phyloP scores from a whole-genome alignment of 768 basidiomycete species.

The Gloeostereum incarnatum region DNA sequence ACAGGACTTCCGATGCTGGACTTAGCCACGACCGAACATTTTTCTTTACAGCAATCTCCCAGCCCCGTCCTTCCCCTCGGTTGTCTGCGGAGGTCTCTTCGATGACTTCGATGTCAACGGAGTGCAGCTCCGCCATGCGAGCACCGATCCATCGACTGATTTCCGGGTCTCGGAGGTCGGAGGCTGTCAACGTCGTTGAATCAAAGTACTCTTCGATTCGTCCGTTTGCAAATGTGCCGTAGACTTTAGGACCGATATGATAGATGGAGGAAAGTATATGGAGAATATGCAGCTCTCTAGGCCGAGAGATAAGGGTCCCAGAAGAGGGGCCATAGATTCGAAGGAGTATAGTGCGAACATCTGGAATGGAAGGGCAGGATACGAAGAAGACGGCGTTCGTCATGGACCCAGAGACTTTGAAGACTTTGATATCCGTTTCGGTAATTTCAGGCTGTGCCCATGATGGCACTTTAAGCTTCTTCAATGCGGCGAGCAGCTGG shows the following conservation, averaged over 20 bases:
- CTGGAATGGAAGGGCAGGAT: constrained; percentile 49
- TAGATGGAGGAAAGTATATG: constrained; percentile 86
- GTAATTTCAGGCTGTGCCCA: constrained; percentile 46
- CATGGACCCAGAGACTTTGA: constrained; percentile 82
- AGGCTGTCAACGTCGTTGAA: constrained; percentile 67
- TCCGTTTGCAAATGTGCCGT: constrained; percentile 94
- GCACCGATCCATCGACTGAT: constrained; percentile 85
- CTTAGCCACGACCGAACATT: constrained; percentile 68
- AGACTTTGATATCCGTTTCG: constrained; percentile 45
- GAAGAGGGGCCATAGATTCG: constrained; percentile 91
- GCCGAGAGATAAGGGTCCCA: constrained; percentile 77
- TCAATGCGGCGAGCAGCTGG: constrained; percentile 47
- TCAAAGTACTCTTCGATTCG: constrained; percentile 95
- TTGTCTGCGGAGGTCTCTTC: constrained; percentile 30
- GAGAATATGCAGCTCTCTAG: constrained; percentile 78
- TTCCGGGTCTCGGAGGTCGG: constrained; percentile 67
- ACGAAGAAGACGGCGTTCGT: constrained; percentile 98
- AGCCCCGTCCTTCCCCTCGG: constrained; percentile 32
- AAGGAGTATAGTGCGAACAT: constrained; percentile 63
- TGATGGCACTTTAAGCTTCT: constrained; percentile 41
- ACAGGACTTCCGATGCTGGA: constrained; percentile 67
- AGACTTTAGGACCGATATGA: constrained; percentile 83
- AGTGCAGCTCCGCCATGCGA: constrained; percentile 93
- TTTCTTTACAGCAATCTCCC: constrained; percentile 52
- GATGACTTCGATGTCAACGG: constrained; percentile 72